phyloP scores from a whole-genome alignment of 495 filamentous ascomycete genomes.

The Sabuloglossum arenarium region DNA sequence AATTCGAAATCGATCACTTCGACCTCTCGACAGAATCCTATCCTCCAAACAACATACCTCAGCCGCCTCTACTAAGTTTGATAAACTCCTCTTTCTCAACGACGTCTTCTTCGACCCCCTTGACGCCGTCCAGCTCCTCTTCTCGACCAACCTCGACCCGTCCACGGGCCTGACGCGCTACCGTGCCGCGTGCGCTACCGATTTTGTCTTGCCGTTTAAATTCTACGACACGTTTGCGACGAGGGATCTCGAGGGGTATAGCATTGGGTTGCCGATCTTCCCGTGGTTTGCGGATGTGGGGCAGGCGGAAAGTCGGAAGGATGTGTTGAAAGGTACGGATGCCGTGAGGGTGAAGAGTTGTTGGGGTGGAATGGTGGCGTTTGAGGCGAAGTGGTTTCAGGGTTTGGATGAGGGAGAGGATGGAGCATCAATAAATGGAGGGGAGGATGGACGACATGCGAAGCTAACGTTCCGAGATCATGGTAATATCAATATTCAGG shows the following conservation, averaged over 20 bases:
- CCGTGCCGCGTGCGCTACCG: slow-evolving; percentile 60
- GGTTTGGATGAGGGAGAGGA: background rate
- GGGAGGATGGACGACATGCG: background rate
- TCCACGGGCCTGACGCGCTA: slow-evolving; percentile 37
- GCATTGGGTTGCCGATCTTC: slow-evolving; percentile 48
- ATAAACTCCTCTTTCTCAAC: slow-evolving; percentile 57
- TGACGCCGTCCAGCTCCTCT: slow-evolving; percentile 50
- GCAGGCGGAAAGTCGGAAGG: slow-evolving; percentile 30
- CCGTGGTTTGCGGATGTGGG: slow-evolving; percentile 51
- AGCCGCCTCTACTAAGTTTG: slow-evolving; percentile 18
- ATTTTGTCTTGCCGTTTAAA: slow-evolving; percentile 57
- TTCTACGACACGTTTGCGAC: slow-evolving; percentile 73
- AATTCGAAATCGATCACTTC: slow-evolving; percentile 51
- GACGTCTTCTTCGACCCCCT: slow-evolving; percentile 52
- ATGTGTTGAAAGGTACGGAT: slow-evolving; percentile 39
- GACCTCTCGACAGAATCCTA: slow-evolving; percentile 28
- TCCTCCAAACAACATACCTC: background rate
- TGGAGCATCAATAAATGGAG: background rate
- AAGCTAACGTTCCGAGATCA: background rate
- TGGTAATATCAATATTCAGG: too few species aligned
- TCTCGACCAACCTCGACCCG: slow-evolving; percentile 43
- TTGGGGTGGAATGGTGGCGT: slow-evolving; percentile 69
- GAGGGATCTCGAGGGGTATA: slow-evolving; percentile 50
- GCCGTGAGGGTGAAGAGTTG: slow-evolving; percentile 56
- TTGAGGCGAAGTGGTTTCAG: slow-evolving; percentile 47